Conservation (phyloP, 2,329 filamentous ascomycete species). For the Botryotinia calthae region DNA sequence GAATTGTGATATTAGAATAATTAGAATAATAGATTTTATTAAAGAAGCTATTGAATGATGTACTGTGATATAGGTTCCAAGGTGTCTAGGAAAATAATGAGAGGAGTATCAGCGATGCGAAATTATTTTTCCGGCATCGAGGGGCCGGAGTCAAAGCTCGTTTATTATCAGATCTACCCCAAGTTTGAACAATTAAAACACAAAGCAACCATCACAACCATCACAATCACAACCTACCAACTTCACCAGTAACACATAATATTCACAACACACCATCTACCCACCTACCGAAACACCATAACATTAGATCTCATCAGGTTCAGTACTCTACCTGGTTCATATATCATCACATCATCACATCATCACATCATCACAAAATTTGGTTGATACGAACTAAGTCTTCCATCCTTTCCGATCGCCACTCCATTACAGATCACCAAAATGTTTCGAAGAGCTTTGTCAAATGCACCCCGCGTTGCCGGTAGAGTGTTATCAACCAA, state of each 20-base stretch:
- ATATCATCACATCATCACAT: not conserved
- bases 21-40: no score
- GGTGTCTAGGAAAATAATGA: no score
- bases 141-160: no score
- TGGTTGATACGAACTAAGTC: not conserved
- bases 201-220: not conserved
- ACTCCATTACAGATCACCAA: constrained; percentile 2
- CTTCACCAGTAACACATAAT: not conserved
- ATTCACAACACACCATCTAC: not conserved
- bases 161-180: constrained; percentile 17
- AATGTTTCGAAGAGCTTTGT: constrained; percentile 38
- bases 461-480: constrained; percentile 34
- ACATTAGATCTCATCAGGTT: constrained; percentile 1
- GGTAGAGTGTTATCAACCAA: constrained; percentile 35
- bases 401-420: constrained; percentile 7
- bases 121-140: no score
- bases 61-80: no score
- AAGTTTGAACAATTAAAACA: not conserved
- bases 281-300: not conserved
- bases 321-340: not conserved
- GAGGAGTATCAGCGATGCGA: no score
- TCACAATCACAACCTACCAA: not conserved
- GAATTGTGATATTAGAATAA: no score
- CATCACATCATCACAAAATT: not conserved
- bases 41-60: no score